Conservation (phyloP, 305 asterid species). For the Fraxinus albicans region DNA sequence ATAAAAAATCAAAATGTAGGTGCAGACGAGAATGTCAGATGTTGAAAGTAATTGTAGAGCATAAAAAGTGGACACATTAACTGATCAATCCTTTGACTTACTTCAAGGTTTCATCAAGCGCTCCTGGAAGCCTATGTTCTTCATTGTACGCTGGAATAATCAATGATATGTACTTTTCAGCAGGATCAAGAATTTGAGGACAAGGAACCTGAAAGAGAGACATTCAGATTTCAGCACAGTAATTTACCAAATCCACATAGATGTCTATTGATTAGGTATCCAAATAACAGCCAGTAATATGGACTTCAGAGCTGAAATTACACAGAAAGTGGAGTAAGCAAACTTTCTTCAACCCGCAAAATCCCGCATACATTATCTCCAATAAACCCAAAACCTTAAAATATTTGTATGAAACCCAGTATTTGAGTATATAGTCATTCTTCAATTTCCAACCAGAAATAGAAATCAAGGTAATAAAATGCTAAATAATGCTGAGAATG, state of each 20-base stretch:
- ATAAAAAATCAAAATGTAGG: not conserved
- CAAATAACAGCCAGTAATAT: slow-evolving; percentile 11
- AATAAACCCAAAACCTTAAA: not conserved
- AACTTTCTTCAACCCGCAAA: not conserved
- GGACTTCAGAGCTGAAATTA: not conserved
- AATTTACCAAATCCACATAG: slow-evolving; percentile 9
- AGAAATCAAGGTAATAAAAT: not conserved
- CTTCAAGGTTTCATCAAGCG: slow-evolving; percentile 81
- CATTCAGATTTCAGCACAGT: slow-evolving; percentile 1
- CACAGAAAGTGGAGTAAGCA: not conserved
- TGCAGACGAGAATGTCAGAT: not conserved
- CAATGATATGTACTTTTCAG: slow-evolving; percentile 89
- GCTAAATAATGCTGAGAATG: not conserved
- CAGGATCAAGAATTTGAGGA: slow-evolving; percentile 77
- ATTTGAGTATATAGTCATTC: not conserved
- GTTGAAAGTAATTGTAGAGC: not conserved
- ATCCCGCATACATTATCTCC: not conserved
- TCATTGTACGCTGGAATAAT: slow-evolving; percentile 93
- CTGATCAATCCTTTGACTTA: slow-evolving; percentile 30
- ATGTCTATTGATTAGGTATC: not conserved
- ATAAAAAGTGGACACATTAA: slow-evolving; percentile 10
- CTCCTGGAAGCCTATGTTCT: slow-evolving; percentile 88
- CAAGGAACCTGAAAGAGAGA: slow-evolving; percentile 65
- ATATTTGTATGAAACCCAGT: not conserved
- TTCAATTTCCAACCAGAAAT: not conserved